phyloP scores from a whole-genome alignment of 1,284 basidiomycete species.

The Sporisorium sorghi region DNA sequence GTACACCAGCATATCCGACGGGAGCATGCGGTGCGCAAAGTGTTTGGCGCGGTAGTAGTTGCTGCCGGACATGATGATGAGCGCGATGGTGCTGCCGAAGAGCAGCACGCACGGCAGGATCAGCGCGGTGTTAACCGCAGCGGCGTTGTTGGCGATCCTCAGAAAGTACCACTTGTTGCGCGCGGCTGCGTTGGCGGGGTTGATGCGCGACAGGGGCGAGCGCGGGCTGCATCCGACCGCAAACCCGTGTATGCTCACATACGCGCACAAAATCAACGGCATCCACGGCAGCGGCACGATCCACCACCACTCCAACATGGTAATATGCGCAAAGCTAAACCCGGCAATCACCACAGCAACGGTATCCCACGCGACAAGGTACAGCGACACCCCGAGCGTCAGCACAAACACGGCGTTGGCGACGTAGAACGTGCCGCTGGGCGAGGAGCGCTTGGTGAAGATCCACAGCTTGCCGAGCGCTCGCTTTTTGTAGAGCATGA shows the following conservation, averaged over 20 bases:
- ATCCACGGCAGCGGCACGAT: constrained; percentile 35
- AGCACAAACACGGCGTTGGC: constrained; percentile 33
- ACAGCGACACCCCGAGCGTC: constrained; percentile 13
- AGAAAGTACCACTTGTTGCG: constrained; percentile 15
- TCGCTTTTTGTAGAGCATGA: constrained; percentile 30
- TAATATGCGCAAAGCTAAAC: background rate
- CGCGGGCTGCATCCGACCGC: constrained; percentile 19
- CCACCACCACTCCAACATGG: constrained; percentile 25
- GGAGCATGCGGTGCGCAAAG: background rate
- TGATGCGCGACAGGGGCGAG: constrained; percentile 5
- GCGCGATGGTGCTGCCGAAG: constrained; percentile 2
- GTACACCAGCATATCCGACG: background rate
- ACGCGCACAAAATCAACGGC: constrained; percentile 15
- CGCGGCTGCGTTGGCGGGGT: background rate
- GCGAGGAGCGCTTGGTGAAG: constrained; percentile 17
- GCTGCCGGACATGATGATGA: constrained; percentile 3
- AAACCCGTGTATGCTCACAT: constrained; percentile 32
- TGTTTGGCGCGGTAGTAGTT: constrained; percentile 13
- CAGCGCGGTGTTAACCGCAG: constrained; percentile 10
- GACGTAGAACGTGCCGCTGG: constrained; percentile 18
- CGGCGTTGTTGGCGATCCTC: constrained; percentile 1
- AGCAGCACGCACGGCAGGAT: constrained; percentile 17
- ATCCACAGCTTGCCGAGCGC: constrained; percentile 30
- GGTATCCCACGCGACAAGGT: constrained; percentile 20
- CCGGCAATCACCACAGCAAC: background rate